Conservation (phyloP, 2,329 filamentous ascomycete genomes). For the Fusarium beomiforme region DNA sequence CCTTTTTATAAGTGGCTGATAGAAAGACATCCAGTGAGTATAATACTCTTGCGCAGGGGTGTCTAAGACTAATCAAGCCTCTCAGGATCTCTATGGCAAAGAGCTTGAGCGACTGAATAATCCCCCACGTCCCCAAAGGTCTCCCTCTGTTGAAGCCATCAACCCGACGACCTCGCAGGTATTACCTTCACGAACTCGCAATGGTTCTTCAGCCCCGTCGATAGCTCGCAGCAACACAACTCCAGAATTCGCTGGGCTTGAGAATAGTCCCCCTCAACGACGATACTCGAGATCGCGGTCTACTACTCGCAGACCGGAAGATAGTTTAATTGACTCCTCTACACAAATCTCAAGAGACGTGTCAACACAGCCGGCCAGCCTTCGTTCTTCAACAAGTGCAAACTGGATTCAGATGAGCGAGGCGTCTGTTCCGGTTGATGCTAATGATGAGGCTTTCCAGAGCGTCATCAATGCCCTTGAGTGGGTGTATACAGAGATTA, state of each 20-base stretch:
- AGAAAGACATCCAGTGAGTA: slow-evolving; percentile 52
- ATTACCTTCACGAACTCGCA: slow-evolving; percentile 37
- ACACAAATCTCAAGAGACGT: slow-evolving; percentile 1
- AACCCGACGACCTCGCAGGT: background rate
- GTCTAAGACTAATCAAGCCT: background rate
- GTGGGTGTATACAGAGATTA: slow-evolving; percentile 19
- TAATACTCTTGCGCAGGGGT: background rate
- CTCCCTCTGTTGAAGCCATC: slow-evolving; percentile 31
- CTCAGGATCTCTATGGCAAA: slow-evolving; percentile 43
- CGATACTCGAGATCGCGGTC: slow-evolving; percentile 35
- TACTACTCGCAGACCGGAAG: slow-evolving; percentile 6
- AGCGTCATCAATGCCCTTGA: slow-evolving; percentile 44
- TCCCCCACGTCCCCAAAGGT: slow-evolving; percentile 23
- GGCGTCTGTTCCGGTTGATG: background rate
- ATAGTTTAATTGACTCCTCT: background rate
- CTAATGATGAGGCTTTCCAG: slow-evolving; percentile 38
- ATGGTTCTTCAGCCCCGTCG: slow-evolving; percentile 28
- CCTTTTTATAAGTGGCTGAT: slow-evolving; percentile 61
- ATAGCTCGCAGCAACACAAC: slow-evolving; percentile 17
- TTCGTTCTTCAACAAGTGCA: slow-evolving; percentile 2
- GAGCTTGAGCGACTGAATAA: slow-evolving; percentile 36
- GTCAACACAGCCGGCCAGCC: slow-evolving; percentile 5
- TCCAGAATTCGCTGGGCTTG: slow-evolving; percentile 18
- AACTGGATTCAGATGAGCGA: slow-evolving; percentile 1
- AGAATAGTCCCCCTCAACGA: slow-evolving; percentile 7